Conservation (phyloP, 73 alveolate genomes). For the Paramecium primaurelia region DNA sequence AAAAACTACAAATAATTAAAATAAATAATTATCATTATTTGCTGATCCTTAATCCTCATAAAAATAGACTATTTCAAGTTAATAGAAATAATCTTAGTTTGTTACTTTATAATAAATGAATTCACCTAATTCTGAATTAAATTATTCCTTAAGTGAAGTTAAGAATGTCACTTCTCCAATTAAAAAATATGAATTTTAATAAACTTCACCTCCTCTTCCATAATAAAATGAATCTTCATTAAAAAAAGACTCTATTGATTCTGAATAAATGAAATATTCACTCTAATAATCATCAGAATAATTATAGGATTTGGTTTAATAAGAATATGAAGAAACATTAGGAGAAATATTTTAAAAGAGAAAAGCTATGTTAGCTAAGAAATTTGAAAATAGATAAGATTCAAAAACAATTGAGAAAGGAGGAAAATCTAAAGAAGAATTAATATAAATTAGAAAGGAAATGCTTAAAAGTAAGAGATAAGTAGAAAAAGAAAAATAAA, state of each 20-base stretch:
- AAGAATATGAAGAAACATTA: slow-evolving; percentile 32
- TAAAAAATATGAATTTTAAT: neutral
- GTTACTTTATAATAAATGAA: neutral
- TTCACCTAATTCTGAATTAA: slow-evolving; percentile 24
- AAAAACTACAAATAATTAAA: neutral
- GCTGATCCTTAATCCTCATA: neutral
- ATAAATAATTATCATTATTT: neutral
- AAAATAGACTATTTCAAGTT: neutral
- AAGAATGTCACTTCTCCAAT: neutral
- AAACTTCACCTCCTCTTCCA: neutral
- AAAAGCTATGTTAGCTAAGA: slow-evolving; percentile 18
- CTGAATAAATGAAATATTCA: neutral
- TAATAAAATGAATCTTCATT: neutral
- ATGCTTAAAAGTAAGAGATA: slow-evolving; percentile 38
- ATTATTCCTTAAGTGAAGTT: slow-evolving; percentile 23
- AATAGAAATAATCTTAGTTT: neutral
- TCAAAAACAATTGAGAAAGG: neutral
- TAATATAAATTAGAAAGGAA: slow-evolving; percentile 15
- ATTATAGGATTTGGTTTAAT: neutral
- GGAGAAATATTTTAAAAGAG: slow-evolving; percentile 44
- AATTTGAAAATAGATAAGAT: neutral
- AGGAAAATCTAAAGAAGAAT: slow-evolving; percentile 24
- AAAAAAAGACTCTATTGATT: neutral
- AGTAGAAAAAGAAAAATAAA: neutral
- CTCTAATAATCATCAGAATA: neutral